Evolutionary conservation across 768 basidiomycete genomes (phyloP).

Genomic region (Tephrocybe rancida): DNA sequence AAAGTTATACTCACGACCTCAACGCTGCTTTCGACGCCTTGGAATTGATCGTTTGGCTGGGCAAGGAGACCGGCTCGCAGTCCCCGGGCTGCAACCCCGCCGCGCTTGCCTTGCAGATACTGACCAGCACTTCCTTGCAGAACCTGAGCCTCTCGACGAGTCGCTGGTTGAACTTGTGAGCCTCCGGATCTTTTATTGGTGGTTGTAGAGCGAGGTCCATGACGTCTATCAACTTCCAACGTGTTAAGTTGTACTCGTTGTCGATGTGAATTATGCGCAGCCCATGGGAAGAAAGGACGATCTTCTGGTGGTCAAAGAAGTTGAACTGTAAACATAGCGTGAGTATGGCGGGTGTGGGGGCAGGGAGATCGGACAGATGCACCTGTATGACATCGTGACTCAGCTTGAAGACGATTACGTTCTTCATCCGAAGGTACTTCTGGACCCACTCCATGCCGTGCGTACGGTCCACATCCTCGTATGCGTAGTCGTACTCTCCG

Average conservation of each 20-base stretch:
- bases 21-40: slow-evolving; percentile 19
- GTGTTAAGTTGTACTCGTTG: slow-evolving; percentile 79
- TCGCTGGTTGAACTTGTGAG: slow-evolving; percentile 61
- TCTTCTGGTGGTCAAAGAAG: slow-evolving; percentile 96
- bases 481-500: slow-evolving; percentile 84
- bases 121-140: slow-evolving; percentile 80
- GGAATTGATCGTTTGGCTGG: slow-evolving; percentile 5
- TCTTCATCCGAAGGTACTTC: slow-evolving; percentile 95
- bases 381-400: slow-evolving; percentile 97
- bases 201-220: slow-evolving; percentile 54
- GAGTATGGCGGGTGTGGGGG: slow-evolving; percentile 5
- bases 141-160: slow-evolving; percentile 83
- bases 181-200: slow-evolving; percentile 46
- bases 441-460: slow-evolving; percentile 95
- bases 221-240: slow-evolving; percentile 71
- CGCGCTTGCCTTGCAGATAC: slow-evolving; percentile 64
- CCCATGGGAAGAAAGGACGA: slow-evolving; percentile 84
- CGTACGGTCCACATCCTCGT: slow-evolving; percentile 62
- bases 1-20: slow-evolving; percentile 1
- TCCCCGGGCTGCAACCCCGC: slow-evolving; percentile 31
- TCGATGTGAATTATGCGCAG: slow-evolving; percentile 87
- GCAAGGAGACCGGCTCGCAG: slow-evolving; percentile 6
- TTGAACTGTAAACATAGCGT: slow-evolving; percentile 72
- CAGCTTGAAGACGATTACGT: slow-evolving; percentile 95
- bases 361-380: slow-evolving; percentile 19